A percentile compares a stretch with the other conserved stretches of the same genome.
Conservation (phyloP, 2,329 filamentous ascomycete genomes). For the Fusarium sp. region DNA sequence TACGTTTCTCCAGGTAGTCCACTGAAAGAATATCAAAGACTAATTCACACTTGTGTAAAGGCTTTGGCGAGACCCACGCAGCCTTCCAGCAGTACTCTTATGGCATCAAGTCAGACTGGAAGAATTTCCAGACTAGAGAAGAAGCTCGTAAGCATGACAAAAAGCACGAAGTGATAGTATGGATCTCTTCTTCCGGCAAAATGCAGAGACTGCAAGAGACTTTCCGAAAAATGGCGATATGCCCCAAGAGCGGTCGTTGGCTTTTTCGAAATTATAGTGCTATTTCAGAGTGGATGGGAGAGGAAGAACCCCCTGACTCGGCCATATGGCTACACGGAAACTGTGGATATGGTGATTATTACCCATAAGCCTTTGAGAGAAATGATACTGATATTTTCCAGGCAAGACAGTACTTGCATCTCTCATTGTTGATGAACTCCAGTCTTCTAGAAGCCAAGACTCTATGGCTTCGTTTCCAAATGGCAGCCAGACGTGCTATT, state of each 20-base stretch:
- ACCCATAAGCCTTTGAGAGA: rapidly evolving
- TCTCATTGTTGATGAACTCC: background rate
- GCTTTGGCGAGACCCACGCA: rapidly evolving
- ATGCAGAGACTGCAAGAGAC: background rate
- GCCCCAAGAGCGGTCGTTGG: constrained; percentile 3
- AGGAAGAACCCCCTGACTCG: constrained; percentile 11
- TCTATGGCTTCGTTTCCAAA: rapidly evolving
- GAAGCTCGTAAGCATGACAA: rapidly evolving
- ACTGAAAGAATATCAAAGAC: background rate
- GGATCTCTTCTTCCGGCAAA: background rate
- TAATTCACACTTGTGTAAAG: background rate
- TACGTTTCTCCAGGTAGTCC: rapidly evolving
- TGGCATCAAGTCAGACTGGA: background rate
- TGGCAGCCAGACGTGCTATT: background rate
- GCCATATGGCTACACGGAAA: constrained; percentile 11
- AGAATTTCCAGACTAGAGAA: background rate
- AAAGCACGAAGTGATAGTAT: background rate
- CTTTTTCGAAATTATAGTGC: constrained; percentile 5
- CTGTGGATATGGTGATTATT: background rate
- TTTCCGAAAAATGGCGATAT: background rate
- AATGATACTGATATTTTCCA: rapidly evolving
- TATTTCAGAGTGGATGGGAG: constrained; percentile 6
- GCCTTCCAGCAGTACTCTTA: background rate
- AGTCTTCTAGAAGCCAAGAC: background rate
- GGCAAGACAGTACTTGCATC: constrained; percentile 10